Evolutionary conservation across 306 rosid species (phyloP).

Genomic region (Fragaria ananassa): DNA sequence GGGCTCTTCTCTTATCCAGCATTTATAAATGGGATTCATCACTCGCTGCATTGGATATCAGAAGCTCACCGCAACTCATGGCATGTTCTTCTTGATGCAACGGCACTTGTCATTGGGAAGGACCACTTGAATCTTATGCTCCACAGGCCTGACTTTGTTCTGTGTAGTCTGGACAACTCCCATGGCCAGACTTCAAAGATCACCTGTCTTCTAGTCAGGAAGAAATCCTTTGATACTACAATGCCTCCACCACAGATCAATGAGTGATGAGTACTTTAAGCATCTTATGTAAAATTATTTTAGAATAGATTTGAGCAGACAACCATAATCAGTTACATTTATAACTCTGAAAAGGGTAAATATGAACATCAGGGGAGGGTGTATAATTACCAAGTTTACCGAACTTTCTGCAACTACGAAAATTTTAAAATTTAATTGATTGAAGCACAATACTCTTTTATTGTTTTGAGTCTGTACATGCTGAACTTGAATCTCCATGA

Average conservation of each 20-base stretch:
- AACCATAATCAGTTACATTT: slow-evolving; percentile 1
- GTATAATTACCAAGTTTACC: background rate
- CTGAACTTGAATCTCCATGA: background rate
- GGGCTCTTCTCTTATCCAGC: slow-evolving; percentile 81
- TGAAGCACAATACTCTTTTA: background rate
- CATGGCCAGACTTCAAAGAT: slow-evolving; percentile 65
- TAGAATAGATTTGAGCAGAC: background rate
- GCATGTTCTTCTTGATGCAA: slow-evolving; percentile 92
- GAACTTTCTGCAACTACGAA: background rate
- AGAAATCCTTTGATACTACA: slow-evolving; percentile 67
- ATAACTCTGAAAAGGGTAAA: slow-evolving; percentile 1
- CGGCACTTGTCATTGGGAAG: slow-evolving; percentile 59
- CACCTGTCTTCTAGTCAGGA: slow-evolving; percentile 77
- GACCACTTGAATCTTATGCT: slow-evolving; percentile 62
- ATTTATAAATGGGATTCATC: slow-evolving; percentile 57
- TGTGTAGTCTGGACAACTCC: slow-evolving; percentile 69
- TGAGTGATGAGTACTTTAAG: slow-evolving; percentile 34
- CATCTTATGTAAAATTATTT: slow-evolving; percentile 8
- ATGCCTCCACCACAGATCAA: slow-evolving; percentile 48
- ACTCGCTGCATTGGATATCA: slow-evolving; percentile 80
- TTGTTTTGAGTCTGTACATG: background rate
- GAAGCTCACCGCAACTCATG: slow-evolving; percentile 87
- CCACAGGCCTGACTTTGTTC: slow-evolving; percentile 79
- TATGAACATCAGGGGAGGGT: background rate
- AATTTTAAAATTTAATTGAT: slow-evolving; percentile 12